Evolutionary conservation across 306 rosid species (phyloP).

Genomic region (Canavalia ensiformis): DNA sequence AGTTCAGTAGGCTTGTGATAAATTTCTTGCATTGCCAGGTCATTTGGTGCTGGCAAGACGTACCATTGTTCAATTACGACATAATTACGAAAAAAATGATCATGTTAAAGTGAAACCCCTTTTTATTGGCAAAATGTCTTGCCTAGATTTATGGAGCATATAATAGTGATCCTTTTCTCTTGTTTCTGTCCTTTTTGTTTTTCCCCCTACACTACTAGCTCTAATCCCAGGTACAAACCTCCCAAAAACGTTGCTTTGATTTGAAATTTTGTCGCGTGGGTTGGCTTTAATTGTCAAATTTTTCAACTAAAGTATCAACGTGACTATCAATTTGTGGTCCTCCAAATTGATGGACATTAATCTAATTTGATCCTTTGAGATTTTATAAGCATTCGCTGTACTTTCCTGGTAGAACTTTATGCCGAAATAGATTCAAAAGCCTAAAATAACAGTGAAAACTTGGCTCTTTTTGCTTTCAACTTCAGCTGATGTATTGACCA

Average conservation of each 20-base stretch:
- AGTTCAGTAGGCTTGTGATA: constrained; percentile 36
- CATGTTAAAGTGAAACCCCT: constrained; percentile 42
- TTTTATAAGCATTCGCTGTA: constrained; percentile 49
- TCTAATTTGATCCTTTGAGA: constrained; percentile 52
- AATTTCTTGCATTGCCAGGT: constrained; percentile 3
- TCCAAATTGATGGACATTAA: constrained; percentile 54
- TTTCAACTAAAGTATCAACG: constrained; percentile 41
- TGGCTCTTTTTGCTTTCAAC: constrained; percentile 55
- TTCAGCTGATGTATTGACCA: constrained; percentile 46
- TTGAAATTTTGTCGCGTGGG: constrained; percentile 23
- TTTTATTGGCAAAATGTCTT: constrained; percentile 48
- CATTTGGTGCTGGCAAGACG: background rate
- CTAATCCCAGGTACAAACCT: constrained; percentile 7
- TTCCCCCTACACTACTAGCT: background rate
- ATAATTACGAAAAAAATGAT: constrained; percentile 39
- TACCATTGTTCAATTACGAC: constrained; percentile 49
- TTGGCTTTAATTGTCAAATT: constrained; percentile 49
- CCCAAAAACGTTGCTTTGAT: constrained; percentile 43
- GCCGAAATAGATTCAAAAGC: constrained; percentile 51
- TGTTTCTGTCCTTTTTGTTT: no score
- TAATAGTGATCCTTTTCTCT: background rate
- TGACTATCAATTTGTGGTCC: constrained; percentile 56
- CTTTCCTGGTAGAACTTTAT: constrained; percentile 54
- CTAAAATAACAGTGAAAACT: constrained; percentile 45
- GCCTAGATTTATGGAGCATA: constrained; percentile 25